Percentiles rank a stretch among this genome's conserved stretches.
Conservation (phyloP, 78 protist genomes). For the Guillardia theta region DNA sequence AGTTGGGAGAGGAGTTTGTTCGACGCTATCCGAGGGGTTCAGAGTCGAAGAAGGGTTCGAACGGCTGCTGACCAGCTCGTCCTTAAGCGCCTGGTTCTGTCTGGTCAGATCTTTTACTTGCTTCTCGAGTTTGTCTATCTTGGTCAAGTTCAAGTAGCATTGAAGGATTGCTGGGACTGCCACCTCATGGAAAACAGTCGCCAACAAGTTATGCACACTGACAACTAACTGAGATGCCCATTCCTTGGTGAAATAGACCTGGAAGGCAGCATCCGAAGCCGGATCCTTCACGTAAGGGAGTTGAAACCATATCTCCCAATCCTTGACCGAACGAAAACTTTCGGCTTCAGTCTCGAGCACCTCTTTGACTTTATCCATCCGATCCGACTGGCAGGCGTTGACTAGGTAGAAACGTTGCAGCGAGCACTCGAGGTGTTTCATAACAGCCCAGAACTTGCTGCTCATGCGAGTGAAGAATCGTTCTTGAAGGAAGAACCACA, state of each 20-base stretch:
- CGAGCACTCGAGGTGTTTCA: neutral
- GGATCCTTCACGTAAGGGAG: neutral
- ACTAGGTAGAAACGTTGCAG: neutral
- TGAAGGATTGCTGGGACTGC: neutral
- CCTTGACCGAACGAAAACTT: neutral
- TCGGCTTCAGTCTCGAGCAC: neutral
- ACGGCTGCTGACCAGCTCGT: too few relatives aligned
- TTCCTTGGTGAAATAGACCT: neutral
- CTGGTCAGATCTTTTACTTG: too few relatives aligned
- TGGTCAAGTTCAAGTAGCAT: too few relatives aligned
- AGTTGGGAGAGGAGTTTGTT: too few relatives aligned
- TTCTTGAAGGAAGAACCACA: neutral
- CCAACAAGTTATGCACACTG: neutral
- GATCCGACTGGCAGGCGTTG: neutral
- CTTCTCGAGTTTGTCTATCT: too few relatives aligned
- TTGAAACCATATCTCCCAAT: neutral
- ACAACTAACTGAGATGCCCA: neutral
- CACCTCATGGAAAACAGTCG: neutral
- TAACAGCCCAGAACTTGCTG: neutral
- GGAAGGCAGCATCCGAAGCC: neutral
- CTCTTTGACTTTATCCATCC: neutral
- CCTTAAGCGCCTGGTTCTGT: too few relatives aligned
- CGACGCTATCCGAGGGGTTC: too few relatives aligned
- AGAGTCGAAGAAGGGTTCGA: too few relatives aligned
- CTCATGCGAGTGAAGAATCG: neutral